phyloP scores from a whole-genome alignment of 1,139 yeast species.

The Saccharomyces hybrid region DNA sequence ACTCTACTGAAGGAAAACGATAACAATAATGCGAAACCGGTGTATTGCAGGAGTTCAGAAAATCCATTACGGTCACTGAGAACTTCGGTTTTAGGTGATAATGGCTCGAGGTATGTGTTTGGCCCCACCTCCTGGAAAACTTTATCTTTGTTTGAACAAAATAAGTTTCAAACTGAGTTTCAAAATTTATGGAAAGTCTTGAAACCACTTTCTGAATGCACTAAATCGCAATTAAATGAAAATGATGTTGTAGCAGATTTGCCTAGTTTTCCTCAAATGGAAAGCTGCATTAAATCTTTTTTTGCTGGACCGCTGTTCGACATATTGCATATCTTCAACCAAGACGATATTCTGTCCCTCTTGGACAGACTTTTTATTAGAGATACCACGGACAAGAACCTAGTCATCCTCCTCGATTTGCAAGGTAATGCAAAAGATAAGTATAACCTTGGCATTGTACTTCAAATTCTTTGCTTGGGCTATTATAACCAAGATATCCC shows the following conservation, averaged over 20 bases:
- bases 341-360: slow-evolving; percentile 14
- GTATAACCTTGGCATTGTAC: slow-evolving; percentile 19
- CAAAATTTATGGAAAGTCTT: slow-evolving; percentile 17
- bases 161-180: slow-evolving; percentile 17
- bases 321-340: slow-evolving; percentile 16
- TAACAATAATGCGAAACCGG: background rate
- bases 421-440: slow-evolving; percentile 14
- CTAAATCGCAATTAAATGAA: background rate
- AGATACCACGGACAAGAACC: background rate
- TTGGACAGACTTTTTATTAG: slow-evolving; percentile 6
- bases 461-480: slow-evolving; percentile 14
- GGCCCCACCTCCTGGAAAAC: slow-evolving; percentile 25
- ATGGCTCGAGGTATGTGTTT: slow-evolving; percentile 11
- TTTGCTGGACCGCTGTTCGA: slow-evolving; percentile 19
- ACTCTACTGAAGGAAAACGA: background rate
- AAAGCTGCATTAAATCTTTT: slow-evolving; percentile 10
- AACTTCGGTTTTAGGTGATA: slow-evolving; percentile 5
- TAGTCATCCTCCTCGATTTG: background rate
- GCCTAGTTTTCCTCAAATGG: slow-evolving; percentile 16
- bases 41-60: background rate
- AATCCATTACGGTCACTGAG: background rate
- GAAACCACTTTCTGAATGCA: slow-evolving; percentile 4
- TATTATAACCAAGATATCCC: slow-evolving; percentile 15
- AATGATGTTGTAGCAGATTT: slow-evolving; percentile 3
- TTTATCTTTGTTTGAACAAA: slow-evolving; percentile 12